Conservation (phyloP, 306 rosid genomes). For the Purshia tridentata region DNA sequence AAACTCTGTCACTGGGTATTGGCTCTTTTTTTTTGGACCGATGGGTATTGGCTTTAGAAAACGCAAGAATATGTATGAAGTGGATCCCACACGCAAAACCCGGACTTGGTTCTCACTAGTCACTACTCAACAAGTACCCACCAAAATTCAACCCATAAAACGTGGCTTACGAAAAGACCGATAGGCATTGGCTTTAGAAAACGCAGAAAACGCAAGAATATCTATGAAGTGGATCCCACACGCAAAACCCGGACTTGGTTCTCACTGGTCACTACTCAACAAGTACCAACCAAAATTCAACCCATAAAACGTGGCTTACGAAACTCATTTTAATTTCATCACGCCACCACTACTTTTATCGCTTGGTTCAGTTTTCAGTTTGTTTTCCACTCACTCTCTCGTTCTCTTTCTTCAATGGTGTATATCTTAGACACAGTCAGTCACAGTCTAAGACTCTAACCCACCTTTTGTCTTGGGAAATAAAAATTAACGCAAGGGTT, state of each 20-base stretch:
- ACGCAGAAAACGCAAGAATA: constrained; percentile 9
- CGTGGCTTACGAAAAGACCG: constrained; percentile 40
- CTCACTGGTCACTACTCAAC: constrained; percentile 3
- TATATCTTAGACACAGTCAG: too few species aligned
- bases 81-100: constrained; percentile 34
- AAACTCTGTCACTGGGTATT: neutral
- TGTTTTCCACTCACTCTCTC: neutral
- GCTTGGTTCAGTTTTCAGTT: neutral
- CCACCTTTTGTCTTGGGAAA: constrained; percentile 25
- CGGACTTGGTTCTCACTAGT: constrained; percentile 26
- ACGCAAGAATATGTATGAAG: constrained; percentile 5
- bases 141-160: constrained; percentile 32
- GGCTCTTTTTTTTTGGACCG: too few species aligned
- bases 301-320: constrained; percentile 40
- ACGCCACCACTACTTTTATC: constrained; percentile 28
- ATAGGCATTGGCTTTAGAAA: too few species aligned
- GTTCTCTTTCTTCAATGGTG: neutral
- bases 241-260: constrained; percentile 13
- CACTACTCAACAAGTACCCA: neutral
- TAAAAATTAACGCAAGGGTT: constrained; percentile 6
- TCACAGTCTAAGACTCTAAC: too few species aligned
- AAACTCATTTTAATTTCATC: constrained; percentile 23
- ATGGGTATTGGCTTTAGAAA: neutral
- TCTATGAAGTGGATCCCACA: constrained; percentile 33
- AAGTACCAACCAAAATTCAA: constrained; percentile 18